Evolutionary conservation across 1,284 basidiomycete species (phyloP).

Genomic region (Bjerkandera adusta): DNA sequence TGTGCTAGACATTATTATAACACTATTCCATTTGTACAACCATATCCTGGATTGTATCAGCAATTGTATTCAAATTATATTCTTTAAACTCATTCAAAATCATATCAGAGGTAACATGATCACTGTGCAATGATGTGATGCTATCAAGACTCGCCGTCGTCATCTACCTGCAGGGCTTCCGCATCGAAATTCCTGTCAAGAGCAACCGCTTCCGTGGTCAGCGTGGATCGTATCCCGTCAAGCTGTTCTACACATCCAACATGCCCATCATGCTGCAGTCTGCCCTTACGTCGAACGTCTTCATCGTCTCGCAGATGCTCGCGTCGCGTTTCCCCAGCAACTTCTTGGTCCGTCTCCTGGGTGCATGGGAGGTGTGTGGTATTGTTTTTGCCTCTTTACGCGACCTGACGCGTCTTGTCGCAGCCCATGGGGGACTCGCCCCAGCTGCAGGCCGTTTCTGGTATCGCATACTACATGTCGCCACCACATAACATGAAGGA

Average conservation of each 20-base stretch:
- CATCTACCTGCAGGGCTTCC: conserved; percentile 99
- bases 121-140: too few species aligned
- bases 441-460: conserved; percentile 88
- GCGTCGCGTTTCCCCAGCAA: conserved; percentile 89
- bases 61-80: too few species aligned
- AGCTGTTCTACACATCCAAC: conserved; percentile 98
- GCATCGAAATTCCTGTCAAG: conserved; percentile 98
- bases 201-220: conserved; percentile 95
- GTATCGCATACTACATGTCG: conserved; percentile 97
- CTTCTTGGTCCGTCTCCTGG: conserved; percentile 87
- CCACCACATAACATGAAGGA: conserved; percentile 90
- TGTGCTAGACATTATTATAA: too few species aligned
- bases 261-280: conserved; percentile 99
- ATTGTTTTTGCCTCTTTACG: conserved; percentile 14
- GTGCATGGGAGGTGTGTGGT: conserved; percentile 90
- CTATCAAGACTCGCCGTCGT: conserved; percentile 93
- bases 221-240: conserved; percentile 93
- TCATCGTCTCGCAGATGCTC: conserved; percentile 97
- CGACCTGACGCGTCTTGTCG: conserved; percentile 7
- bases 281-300: conserved; percentile 92
- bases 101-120: too few species aligned
- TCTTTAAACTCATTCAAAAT: too few species aligned
- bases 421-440: conserved; percentile 91
- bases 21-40: too few species aligned
- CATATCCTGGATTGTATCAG: too few species aligned